Conservation (phyloP, 2,329 filamentous ascomycete species). For the Aspergillus hiratsukae region DNA sequence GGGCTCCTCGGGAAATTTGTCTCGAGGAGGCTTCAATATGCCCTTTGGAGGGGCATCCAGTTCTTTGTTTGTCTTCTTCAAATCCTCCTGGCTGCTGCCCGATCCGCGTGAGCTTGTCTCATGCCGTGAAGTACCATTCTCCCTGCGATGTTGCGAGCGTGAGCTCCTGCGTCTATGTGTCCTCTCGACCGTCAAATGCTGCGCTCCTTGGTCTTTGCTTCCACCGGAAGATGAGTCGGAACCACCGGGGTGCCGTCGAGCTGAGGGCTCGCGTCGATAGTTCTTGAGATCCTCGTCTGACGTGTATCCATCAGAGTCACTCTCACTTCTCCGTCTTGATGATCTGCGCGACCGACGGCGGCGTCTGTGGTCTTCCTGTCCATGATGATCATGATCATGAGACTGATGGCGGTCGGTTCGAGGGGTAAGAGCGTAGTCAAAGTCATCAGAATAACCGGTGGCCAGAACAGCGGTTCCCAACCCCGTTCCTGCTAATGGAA, state of each 20-base stretch:
- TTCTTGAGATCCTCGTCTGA: constrained; percentile 33
- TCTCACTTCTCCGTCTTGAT: constrained; percentile 19
- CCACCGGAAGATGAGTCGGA: constrained; percentile 23
- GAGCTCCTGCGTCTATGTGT: constrained; percentile 19
- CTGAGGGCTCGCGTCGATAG: constrained; percentile 26
- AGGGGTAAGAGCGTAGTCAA: constrained; percentile 24
- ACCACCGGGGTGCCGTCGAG: constrained; percentile 20
- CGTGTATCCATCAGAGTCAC: constrained; percentile 24
- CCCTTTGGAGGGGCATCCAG: constrained; percentile 67
- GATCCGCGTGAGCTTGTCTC: constrained; percentile 17
- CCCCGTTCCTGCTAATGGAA: constrained; percentile 20
- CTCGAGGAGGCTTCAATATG: constrained; percentile 78
- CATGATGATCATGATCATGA: constrained; percentile 15
- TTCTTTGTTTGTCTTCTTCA: constrained; percentile 44
- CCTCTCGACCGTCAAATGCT: constrained; percentile 18
- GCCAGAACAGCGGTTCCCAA: constrained; percentile 35
- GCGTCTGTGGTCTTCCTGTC: constrained; percentile 11
- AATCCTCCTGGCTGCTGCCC: constrained; percentile 17
- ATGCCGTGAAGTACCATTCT: constrained; percentile 11
- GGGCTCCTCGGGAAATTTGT: constrained; percentile 80
- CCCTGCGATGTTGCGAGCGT: constrained; percentile 20
- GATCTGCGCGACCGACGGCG: constrained; percentile 22
- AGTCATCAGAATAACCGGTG: constrained; percentile 32
- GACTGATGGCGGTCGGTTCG: constrained; percentile 21
- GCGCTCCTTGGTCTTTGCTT: constrained; percentile 14